phyloP scores from a whole-genome alignment of 164 flowering plant species.

The Vitis cinerea region DNA sequence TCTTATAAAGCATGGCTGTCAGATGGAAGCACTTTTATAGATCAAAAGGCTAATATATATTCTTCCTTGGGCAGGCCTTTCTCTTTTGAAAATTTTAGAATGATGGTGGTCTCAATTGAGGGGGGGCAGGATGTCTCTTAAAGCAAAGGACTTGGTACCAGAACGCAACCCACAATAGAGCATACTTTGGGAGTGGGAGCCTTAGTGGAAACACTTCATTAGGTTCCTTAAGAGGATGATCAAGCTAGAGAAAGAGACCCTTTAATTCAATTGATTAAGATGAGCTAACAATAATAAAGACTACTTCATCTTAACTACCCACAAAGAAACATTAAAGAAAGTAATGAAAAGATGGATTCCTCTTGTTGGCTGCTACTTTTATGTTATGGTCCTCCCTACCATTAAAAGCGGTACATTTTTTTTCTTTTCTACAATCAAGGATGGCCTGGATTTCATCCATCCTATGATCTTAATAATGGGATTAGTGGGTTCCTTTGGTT shows the following conservation, averaged over 20 bases:
- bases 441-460: no score
- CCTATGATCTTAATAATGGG: no score
- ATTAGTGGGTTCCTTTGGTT: no score
- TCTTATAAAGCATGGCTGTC: slow-evolving; percentile 12
- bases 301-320: background rate
- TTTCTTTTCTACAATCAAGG: background rate
- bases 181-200: slow-evolving; percentile 23
- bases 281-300: background rate
- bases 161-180: slow-evolving; percentile 17
- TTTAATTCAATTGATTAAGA: background rate
- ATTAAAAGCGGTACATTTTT: background rate
- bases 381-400: slow-evolving; percentile 5
- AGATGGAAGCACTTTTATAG: slow-evolving; percentile 6
- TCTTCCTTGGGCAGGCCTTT: slow-evolving; percentile 8
- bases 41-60: background rate
- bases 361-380: slow-evolving; percentile 22
- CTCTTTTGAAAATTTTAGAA: slow-evolving; percentile 20
- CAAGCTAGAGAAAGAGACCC: background rate
- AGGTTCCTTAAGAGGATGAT: slow-evolving; percentile 19
- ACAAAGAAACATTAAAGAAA: background rate
- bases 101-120: slow-evolving; percentile 59
- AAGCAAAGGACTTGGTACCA: slow-evolving; percentile 36
- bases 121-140: slow-evolving; percentile 60
- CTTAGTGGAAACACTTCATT: slow-evolving; percentile 35
- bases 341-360: slow-evolving; percentile 15